Conservation (phyloP, 257 asterid genomes). For the Solanum verrucosum region DNA sequence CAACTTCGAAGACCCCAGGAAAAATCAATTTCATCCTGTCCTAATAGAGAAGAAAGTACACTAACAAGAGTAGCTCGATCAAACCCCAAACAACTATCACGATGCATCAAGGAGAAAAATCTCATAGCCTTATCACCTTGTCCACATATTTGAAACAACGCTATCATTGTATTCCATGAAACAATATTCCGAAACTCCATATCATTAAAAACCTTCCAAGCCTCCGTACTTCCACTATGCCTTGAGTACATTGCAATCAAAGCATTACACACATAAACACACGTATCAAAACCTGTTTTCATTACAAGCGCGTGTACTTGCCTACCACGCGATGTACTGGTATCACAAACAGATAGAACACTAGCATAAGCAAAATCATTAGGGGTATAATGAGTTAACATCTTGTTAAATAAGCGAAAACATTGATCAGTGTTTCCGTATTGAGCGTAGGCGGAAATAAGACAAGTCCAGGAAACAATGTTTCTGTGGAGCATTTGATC, state of each 20-base stretch:
- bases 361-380: slow-evolving; percentile 72
- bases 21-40: slow-evolving; percentile 6
- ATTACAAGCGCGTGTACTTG: slow-evolving; percentile 58
- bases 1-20: slow-evolving; percentile 27
- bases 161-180: slow-evolving; percentile 69
- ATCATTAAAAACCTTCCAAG: slow-evolving; percentile 49
- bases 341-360: slow-evolving; percentile 55
- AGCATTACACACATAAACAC: slow-evolving; percentile 80
- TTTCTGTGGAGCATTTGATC: slow-evolving; percentile 52
- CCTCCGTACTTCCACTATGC: slow-evolving; percentile 23
- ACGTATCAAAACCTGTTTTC: slow-evolving; percentile 45
- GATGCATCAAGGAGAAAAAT: slow-evolving; percentile 34
- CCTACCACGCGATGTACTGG: slow-evolving; percentile 27
- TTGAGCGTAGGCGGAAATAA: slow-evolving; percentile 64
- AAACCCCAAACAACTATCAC: slow-evolving; percentile 37
- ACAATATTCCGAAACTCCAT: slow-evolving; percentile 47
- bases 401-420: slow-evolving; percentile 39
- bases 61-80: slow-evolving; percentile 58
- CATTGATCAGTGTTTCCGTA: slow-evolving; percentile 29
- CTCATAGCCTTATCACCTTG: slow-evolving; percentile 31
- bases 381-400: slow-evolving; percentile 45
- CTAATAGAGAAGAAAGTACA: slow-evolving; percentile 41
- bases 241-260: slow-evolving; percentile 69
- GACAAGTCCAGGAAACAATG: slow-evolving; percentile 65
- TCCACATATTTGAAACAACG: slow-evolving; percentile 43